Conservation (phyloP, 495 filamentous ascomycete species). For the Lindgomyces ingoldianus region DNA sequence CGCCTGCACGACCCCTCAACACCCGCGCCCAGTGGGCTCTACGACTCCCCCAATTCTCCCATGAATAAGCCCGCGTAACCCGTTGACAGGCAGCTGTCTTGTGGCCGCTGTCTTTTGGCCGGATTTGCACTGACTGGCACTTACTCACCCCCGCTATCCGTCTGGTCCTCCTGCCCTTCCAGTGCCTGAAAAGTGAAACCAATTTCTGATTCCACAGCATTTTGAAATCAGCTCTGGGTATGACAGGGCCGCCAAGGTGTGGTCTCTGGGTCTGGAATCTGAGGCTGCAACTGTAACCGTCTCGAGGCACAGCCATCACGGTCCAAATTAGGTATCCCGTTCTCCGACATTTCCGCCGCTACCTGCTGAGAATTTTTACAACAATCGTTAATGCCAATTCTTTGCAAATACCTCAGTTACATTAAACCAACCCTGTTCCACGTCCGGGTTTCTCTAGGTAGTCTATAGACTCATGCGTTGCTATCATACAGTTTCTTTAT, state of each 20-base stretch:
- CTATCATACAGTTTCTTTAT: slow-evolving; percentile 13
- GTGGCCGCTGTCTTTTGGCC: neutral
- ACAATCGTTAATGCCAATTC: neutral
- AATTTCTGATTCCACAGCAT: no score
- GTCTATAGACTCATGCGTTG: neutral
- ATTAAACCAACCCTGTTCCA: neutral
- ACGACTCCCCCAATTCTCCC: neutral
- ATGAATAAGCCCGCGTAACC: slow-evolving; percentile 13
- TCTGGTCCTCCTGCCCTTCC: no score
- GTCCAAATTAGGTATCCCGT: neutral
- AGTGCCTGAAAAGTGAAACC: neutral
- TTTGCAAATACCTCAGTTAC: neutral
- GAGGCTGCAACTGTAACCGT: neutral
- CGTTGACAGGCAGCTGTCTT: slow-evolving; percentile 1
- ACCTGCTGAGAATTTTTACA: neutral
- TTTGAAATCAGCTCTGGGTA: no score
- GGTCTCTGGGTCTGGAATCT: no score
- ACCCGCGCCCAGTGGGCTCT: neutral
- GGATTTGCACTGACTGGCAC: neutral
- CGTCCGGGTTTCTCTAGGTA: neutral
- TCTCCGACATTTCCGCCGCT: neutral
- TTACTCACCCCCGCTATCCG: neutral
- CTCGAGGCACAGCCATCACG: neutral
- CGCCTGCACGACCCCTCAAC: neutral
- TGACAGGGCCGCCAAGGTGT: no score